Conservation (phyloP, 78 protist genomes). For the Pelomyxa schiedti region DNA sequence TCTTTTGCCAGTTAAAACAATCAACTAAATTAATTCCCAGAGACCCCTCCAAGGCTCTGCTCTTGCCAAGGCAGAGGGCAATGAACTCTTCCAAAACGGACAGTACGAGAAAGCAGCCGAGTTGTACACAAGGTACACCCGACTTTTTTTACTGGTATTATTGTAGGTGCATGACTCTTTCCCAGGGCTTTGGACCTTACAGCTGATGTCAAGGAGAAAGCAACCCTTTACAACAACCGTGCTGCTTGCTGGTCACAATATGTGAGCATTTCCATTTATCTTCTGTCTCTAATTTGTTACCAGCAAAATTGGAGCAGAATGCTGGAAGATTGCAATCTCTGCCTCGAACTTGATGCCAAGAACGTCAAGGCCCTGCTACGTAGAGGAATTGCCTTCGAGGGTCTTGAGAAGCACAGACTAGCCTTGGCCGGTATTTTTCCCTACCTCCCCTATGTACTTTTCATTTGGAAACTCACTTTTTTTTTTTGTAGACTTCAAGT, state of each 20-base stretch:
- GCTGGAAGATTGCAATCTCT: neutral
- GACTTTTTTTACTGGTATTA: no score
- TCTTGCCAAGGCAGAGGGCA: slow-evolving; percentile 65
- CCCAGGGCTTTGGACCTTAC: neutral
- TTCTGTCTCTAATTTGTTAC: neutral
- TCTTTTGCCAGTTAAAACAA: no score
- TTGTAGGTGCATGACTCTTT: no score
- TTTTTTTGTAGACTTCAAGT: no score
- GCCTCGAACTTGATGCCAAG: neutral
- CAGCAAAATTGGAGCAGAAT: neutral
- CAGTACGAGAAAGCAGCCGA: slow-evolving; percentile 67
- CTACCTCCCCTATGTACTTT: no score
- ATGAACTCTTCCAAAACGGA: slow-evolving; percentile 63
- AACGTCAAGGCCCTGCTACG: neutral
- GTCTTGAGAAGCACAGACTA: neutral
- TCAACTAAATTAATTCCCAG: no score
- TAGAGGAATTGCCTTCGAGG: neutral
- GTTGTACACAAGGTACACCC: slow-evolving; percentile 62
- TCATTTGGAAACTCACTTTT: no score
- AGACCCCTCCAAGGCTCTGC: neutral
- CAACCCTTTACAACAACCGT: neutral
- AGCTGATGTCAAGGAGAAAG: neutral
- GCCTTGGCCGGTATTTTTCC: no score
- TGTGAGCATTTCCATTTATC: neutral
- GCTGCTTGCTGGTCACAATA: neutral